Conservation (phyloP, 495 filamentous ascomycete genomes). For the Hypoxylon lienhwacheense region DNA sequence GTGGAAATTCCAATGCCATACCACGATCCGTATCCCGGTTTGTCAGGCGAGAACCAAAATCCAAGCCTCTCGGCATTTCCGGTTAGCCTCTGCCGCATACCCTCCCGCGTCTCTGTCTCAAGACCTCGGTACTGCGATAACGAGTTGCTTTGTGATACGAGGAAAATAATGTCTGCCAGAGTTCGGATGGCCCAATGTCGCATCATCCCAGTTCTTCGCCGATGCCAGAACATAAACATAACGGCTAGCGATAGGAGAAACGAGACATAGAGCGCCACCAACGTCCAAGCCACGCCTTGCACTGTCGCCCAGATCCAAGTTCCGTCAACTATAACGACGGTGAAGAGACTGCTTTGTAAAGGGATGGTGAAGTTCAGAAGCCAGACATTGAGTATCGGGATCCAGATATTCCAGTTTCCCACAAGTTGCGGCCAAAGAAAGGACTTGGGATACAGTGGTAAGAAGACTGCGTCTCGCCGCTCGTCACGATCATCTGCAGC, state of each 20-base stretch:
- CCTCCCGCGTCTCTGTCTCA: slow-evolving; percentile 58
- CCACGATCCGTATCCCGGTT: slow-evolving; percentile 42
- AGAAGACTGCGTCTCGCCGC: slow-evolving; percentile 55
- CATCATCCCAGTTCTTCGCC: slow-evolving; percentile 69
- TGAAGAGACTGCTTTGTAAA: slow-evolving; percentile 51
- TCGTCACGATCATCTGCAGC: slow-evolving; percentile 56
- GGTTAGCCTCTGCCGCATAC: slow-evolving; percentile 52
- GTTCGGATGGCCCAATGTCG: slow-evolving; percentile 73
- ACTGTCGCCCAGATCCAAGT: slow-evolving; percentile 80
- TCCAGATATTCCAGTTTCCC: slow-evolving; percentile 50
- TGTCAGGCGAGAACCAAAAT: slow-evolving; percentile 66
- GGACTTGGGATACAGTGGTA: slow-evolving; percentile 55
- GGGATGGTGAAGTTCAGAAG: slow-evolving; percentile 52
- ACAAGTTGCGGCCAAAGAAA: slow-evolving; percentile 51
- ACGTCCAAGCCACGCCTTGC: slow-evolving; percentile 73
- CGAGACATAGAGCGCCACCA: slow-evolving; percentile 72
- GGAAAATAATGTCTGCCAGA: slow-evolving; percentile 72
- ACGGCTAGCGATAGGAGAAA: slow-evolving; percentile 59
- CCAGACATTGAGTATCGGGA: slow-evolving; percentile 49
- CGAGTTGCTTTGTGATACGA: slow-evolving; percentile 79
- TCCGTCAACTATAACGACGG: slow-evolving; percentile 45
- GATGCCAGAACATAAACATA: slow-evolving; percentile 53
- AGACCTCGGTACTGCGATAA: slow-evolving; percentile 61
- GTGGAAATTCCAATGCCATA: slow-evolving; percentile 45
- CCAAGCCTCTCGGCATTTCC: slow-evolving; percentile 67